phyloP scores from a whole-genome alignment of 1,139 yeast species.

The Yamadazyma triangularis region DNA sequence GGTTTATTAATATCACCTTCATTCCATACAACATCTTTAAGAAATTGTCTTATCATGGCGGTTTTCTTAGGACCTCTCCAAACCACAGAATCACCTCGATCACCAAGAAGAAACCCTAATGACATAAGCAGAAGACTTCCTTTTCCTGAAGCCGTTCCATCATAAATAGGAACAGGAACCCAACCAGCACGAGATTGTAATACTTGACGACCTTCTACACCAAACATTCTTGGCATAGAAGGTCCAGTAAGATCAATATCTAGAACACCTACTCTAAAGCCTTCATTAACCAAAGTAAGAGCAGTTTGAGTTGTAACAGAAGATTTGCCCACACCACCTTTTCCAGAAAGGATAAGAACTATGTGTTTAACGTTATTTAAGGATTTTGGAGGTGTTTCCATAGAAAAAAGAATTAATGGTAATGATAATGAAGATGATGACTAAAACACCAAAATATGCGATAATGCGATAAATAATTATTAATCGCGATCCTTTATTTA shows the following conservation, averaged over 20 bases:
- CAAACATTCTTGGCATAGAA: slow-evolving; percentile 94
- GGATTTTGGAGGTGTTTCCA: slow-evolving; percentile 38
- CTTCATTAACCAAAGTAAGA: slow-evolving; percentile 62
- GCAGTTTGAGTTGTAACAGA: slow-evolving; percentile 95
- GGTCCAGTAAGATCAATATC: slow-evolving; percentile 98
- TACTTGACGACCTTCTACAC: slow-evolving; percentile 74
- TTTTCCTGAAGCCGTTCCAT: slow-evolving; percentile 21
- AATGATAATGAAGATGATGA: too few relatives aligned
- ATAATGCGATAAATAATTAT: too few relatives aligned
- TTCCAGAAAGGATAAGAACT: slow-evolving; percentile 41
- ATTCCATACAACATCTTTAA: slow-evolving; percentile 83
- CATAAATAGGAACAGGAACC: slow-evolving; percentile 70
- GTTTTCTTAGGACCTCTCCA: slow-evolving; percentile 99
- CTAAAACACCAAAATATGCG: too few relatives aligned
- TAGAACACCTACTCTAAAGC: slow-evolving; percentile 81
- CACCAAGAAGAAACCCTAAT: slow-evolving; percentile 80
- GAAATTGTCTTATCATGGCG: slow-evolving; percentile 93
- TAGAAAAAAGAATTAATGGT: neutral
- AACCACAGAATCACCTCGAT: slow-evolving; percentile 86
- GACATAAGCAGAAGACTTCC: slow-evolving; percentile 67
- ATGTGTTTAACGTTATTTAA: slow-evolving; percentile 66
- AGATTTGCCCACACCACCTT: slow-evolving; percentile 82
- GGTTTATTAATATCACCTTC: slow-evolving; percentile 47
- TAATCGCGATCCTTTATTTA: neutral
- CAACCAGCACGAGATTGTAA: slow-evolving; percentile 83